Evolutionary conservation across 2,329 filamentous ascomycete genomes (phyloP).

Genomic region (Xylariaceae sp.): DNA sequence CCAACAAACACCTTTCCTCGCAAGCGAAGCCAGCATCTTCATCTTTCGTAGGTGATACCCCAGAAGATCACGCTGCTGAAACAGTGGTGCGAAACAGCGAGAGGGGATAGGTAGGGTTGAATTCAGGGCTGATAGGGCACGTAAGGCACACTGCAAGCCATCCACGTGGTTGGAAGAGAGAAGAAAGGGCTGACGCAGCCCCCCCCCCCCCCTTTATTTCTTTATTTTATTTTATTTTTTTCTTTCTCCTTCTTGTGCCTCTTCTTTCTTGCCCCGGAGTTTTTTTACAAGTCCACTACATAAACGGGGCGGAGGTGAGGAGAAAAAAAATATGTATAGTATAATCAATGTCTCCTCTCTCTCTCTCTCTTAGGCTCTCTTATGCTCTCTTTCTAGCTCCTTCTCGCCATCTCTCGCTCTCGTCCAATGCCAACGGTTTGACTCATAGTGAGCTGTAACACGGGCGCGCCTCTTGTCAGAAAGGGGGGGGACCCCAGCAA

Average conservation of each 20-base stretch:
- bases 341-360: neutral
- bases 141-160: conserved; percentile 10
- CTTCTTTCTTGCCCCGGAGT: neutral
- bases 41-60: neutral
- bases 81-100: neutral
- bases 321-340: neutral
- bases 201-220: neutral
- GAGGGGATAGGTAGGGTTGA: neutral
- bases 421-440: conserved; percentile 5
- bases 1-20: neutral
- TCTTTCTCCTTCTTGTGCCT: no score
- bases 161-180: conserved; percentile 14
- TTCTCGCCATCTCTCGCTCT: no score
- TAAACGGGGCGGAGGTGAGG: neutral
- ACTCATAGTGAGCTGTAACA: conserved; percentile 15
- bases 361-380: no score
- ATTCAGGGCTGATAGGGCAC: neutral
- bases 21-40: neutral
- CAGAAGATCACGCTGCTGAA: conserved; percentile 1
- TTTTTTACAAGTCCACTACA: conserved; percentile 6
- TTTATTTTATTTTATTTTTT: no score
- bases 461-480: neutral
- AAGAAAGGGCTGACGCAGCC: conserved; percentile 2
- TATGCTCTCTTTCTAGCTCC: no score
- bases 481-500: neutral